Evolutionary conservation across 2,329 filamentous ascomycete genomes (phyloP), one percentile per base, ranked within the genome.

Genomic region (Venturia oleaginea): DNA sequence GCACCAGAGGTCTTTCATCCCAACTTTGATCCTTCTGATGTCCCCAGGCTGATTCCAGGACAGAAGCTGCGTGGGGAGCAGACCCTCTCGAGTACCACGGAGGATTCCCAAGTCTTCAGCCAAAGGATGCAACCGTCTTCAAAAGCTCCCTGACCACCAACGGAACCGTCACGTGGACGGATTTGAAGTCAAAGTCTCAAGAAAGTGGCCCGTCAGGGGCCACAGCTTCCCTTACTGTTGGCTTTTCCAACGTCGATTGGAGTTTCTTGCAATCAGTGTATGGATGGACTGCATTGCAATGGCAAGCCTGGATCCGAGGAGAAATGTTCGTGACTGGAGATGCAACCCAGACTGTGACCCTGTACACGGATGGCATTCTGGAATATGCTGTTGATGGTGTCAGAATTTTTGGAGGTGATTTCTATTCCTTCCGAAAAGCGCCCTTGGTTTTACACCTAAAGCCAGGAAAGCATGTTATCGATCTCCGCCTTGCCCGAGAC

Each of bases 241-340:
- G 70, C 30, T 84, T 83, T 68, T 74, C 77, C 10, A 72, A 80
- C 8, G 48, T 84, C n/a, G 77, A 85, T 66, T 85, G 83, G 83
- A 68, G 73, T 19, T 80, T 79, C 59, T 72, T 84, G 51, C 80
- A 81, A 67, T 72, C 76, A 15, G 73, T 84, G 15, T 85, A 86
- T 70, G 84, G 84, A 57, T 86, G 83, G 84, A 76, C 82, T 59
- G 81, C 81, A 22, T 72, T 83, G 15, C 83, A 86, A 68, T 85
- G 81, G 71, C 83, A 85, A 69, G 80, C 79, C 10, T 86, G 83
- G 83, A 76, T 78, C 32, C 76, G 83, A 60, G 83, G 83, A 42
- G 71, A 75, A 62, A 71, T 83, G n/a, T 70, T 72, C 22, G 71
- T 83, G 5, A 62, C 67, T 24, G 73, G 32, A 17, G 40, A 66